Evolutionary conservation across 2,329 filamentous ascomycete genomes (phyloP), one percentile per base, ranked within the genome.

Genomic region (Colletotrichum destructivum): DNA sequence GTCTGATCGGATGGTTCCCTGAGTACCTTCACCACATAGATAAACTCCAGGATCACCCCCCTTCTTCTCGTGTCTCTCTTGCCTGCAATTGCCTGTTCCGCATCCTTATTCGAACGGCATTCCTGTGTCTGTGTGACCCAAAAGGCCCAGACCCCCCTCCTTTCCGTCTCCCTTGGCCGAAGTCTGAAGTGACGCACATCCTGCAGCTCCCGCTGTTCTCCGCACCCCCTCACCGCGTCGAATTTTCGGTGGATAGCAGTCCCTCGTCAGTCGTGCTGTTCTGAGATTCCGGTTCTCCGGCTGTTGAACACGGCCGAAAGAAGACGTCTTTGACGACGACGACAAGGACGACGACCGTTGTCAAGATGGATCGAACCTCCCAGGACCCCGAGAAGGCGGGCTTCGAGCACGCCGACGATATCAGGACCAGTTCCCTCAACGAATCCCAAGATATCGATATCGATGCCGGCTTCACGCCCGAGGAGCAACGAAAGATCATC

Each of bases 401-500:
- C 44, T 66, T 75, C 59, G 74, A 74, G 42, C 66, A 73, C 54
- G 65, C 46, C 38, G 62, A 74, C 52, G 68, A 73, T 23, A 35
- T 40, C 61, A 54, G 54, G 35, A 54, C 63, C 57, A 56, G 35
- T 51, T 74, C 72, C 47, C 21, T 60, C 51, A 52, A 73, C 18
- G 73, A 38, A 38, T 65, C 69, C 5, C 35, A 42, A 8, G 64
- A 65, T 15, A 18, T n/a, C 38, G 59, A 61, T 21, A 73, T 78
- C 15, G 81, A 84, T 71, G 77, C 83, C 74, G 86, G 83, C 64
- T 91, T 92, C 80, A 86, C 88, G 0, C 85, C 85, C 0, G 81
- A 85, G 21, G 91, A 96, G 81, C 88, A 93, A 82, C 89, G 84
- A 78, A 87, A 83, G 52, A 93, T 96, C 76, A 89, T 95, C 52